Evolutionary conservation across 495 filamentous ascomycete genomes (phyloP).

Genomic region (Aspergillus panamensis): DNA sequence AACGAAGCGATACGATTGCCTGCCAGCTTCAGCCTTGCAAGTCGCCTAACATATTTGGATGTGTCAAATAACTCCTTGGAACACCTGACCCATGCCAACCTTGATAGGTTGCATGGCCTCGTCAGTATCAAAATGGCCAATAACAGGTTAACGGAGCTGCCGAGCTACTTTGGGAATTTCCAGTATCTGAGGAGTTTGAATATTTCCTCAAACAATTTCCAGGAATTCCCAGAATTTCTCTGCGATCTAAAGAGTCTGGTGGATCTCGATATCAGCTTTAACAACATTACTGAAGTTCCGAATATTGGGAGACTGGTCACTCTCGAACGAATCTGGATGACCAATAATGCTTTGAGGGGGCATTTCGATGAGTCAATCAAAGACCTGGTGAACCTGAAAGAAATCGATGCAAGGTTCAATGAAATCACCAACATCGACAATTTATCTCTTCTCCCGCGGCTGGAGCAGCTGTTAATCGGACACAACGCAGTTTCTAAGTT

Average conservation of each 20-base stretch:
- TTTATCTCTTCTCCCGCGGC: slow-evolving; percentile 71
- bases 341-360: slow-evolving; percentile 84
- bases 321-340: slow-evolving; percentile 88
- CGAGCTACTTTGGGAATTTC: slow-evolving; percentile 76
- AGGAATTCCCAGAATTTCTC: slow-evolving; percentile 77
- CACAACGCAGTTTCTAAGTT: slow-evolving; percentile 91
- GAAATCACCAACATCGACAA: slow-evolving; percentile 79
- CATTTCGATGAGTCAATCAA: slow-evolving; percentile 66
- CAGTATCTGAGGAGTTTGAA: slow-evolving; percentile 74
- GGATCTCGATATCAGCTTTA: slow-evolving; percentile 97
- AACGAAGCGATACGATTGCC: slow-evolving; percentile 91
- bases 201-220: slow-evolving; percentile 87
- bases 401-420: slow-evolving; percentile 94
- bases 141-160: slow-evolving; percentile 75
- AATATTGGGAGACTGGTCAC: slow-evolving; percentile 72
- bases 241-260: slow-evolving; percentile 78
- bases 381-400: slow-evolving; percentile 71
- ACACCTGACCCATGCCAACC: slow-evolving; percentile 75
- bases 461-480: slow-evolving; percentile 82
- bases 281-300: slow-evolving; percentile 73
- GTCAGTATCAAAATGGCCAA: slow-evolving; percentile 91
- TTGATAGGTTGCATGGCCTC: slow-evolving; percentile 67
- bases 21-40: slow-evolving; percentile 76
- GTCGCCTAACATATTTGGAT: slow-evolving; percentile 80
- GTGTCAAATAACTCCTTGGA: slow-evolving; percentile 92